Conservation (phyloP, 2,329 filamentous ascomycete genomes). For the Dryadomyces quercus-mongolicae region DNA sequence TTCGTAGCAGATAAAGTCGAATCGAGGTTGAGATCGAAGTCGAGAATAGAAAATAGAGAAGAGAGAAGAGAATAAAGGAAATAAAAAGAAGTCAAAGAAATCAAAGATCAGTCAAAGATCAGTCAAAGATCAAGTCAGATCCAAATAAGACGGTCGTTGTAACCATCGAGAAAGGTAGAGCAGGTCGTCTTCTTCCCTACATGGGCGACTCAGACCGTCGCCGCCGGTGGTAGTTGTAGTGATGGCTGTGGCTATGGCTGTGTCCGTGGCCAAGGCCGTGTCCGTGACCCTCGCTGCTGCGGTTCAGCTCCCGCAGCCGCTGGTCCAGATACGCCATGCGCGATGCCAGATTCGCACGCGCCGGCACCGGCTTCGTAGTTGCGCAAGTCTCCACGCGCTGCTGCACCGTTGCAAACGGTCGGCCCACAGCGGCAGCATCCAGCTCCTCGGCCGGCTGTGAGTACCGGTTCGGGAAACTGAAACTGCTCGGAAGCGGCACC, state of each 20-base stretch:
- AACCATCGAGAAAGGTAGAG: too few species aligned
- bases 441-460: constrained; percentile 30
- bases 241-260: background rate
- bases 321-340: constrained; percentile 47
- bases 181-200: constrained; percentile 19
- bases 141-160: background rate
- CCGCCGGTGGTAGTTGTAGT: constrained; percentile 8
- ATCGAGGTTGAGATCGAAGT: constrained; percentile 4
- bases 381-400: background rate
- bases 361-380: constrained; percentile 20
- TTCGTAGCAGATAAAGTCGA: constrained; percentile 7
- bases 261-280: background rate
- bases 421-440: constrained; percentile 30
- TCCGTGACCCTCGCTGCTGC: constrained; percentile 20
- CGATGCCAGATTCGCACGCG: constrained; percentile 32
- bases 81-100: background rate
- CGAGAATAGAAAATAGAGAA: background rate
- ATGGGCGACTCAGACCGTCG: constrained; percentile 38
- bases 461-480: constrained; percentile 49
- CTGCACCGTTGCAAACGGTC: constrained; percentile 47
- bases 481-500: constrained; percentile 25
- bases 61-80: background rate
- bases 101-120: too few species aligned
- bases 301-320: constrained; percentile 41
- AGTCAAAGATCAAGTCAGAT: too few species aligned